Evolutionary conservation across 2,329 filamentous ascomycete genomes (phyloP), one percentile per base, ranked within the genome.

Genomic region (Exutisphaerella laricina): DNA sequence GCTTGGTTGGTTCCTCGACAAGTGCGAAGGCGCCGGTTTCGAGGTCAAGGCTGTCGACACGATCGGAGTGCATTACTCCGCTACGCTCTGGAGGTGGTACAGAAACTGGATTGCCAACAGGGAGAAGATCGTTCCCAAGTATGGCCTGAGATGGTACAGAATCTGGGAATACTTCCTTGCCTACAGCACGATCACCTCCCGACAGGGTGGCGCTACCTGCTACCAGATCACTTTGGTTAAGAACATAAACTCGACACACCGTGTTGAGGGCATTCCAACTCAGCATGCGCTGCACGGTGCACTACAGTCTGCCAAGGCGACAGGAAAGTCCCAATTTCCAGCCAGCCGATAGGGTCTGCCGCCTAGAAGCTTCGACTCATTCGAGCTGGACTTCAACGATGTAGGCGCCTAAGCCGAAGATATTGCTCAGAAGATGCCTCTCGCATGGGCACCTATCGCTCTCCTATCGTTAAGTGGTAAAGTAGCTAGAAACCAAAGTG

Each of bases 41-140:
- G 92, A 97, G 69, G 73, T 97, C 66, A 97, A 96, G 82, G 74
- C 74, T 56, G 72, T 95, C 52, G 92, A 98, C 66, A 97, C 90
- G 32, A 79, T 97, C 58, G 90, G 92, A 62, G 88, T 97, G 31
- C 92, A 97, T 74, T 97, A 96, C 73, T 94, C 88, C 38, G 88
- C 88, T 39, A 97, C 92, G 20, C 73, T 98, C 50, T 97, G 92
- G 92, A 80, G 86, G 63, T 97, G 92, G 92, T 97, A 97, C 75
- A 79, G 92, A 55, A 97, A 97, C 78, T 97, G 92, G 92, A 78
- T 96, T 66, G 88, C 75, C 69, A 97, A 97, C 77, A 75, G 78
- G 57, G 87, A 94, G 46, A 94, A 94, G 74, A 85, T 96, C 49
- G 79, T 85, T 68, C 88, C 85, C 63, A 97, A 96, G 77, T 97